Percentiles rank a stretch among this genome's conserved stretches.
Evolutionary conservation across 768 basidiomycete species (phyloP).

Genomic region (Termitomyces sp.): DNA sequence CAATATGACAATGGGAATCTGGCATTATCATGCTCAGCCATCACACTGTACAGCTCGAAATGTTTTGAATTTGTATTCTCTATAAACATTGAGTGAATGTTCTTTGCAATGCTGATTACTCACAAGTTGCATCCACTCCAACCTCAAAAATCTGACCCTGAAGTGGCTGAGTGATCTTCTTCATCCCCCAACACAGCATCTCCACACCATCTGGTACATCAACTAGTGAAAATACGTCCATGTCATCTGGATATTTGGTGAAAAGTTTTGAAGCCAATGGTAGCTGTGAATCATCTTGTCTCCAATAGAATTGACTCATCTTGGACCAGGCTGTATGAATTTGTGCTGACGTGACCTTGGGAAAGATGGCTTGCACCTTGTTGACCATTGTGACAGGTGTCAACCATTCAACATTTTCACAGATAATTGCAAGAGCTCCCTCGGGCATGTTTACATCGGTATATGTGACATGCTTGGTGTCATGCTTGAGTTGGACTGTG

Average conservation of each 20-base stretch:
- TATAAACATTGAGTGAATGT: background rate
- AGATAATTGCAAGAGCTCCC: background rate
- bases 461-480: background rate
- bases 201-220: slow-evolving; percentile 19
- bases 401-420: background rate
- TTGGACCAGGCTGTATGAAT: slow-evolving; percentile 14
- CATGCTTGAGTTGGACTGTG: background rate
- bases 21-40: slow-evolving; percentile 20
- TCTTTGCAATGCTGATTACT: background rate
- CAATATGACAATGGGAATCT: slow-evolving; percentile 23
- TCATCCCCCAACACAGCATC: slow-evolving; percentile 22
- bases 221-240: slow-evolving; percentile 17
- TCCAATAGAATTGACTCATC: slow-evolving; percentile 24
- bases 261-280: slow-evolving; percentile 20
- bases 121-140: no score
- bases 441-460: background rate
- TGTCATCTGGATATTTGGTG: slow-evolving; percentile 15
- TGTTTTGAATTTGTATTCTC: slow-evolving; percentile 22
- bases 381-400: background rate
- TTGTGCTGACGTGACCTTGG: background rate
- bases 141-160: slow-evolving; percentile 14
- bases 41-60: slow-evolving; percentile 21
- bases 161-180: slow-evolving; percentile 12
- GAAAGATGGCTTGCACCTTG: background rate
- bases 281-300: slow-evolving; percentile 18